Evolutionary conservation across 768 basidiomycete species (phyloP), one percentile per base, ranked within the genome.

Genomic region (Lentinula detonsa): DNA sequence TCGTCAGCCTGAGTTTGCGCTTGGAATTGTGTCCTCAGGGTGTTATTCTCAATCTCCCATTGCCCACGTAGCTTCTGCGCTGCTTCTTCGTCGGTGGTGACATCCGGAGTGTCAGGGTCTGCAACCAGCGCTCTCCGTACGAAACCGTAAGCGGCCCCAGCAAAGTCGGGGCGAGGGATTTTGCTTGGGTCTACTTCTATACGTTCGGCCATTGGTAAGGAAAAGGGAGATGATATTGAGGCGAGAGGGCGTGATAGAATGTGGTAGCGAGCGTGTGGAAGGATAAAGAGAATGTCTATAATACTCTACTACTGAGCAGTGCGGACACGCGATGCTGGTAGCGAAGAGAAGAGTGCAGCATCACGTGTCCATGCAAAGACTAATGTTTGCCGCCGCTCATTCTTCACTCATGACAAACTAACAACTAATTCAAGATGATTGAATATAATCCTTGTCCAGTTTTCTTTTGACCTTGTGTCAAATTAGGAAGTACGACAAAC

Each of bases 61-160:
- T 31, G 33, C 9, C 43, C 21, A 5, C 45, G 7, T 18, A 62
- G 55, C n/a, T 50, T 42, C 33, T 46, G 54, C 9, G 18, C 11
- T 65, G 62, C 35, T 59, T 63, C 60, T 63, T 67, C 65, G 10
- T 62, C 55, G 18, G 21, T 57, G 2, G 61, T 62, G 21, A 62
- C 31, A 31, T 57, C 43, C 1, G 55, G 31, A 4, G 39, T 21
- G 5, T 40, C n/a, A 8, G 40, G 13, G 35, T 62, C 61, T 9
- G 42, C 15, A 16, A 62, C 28, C 8, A 62, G 43, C 5, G 33
- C 28, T 8, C 13, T 39, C 5, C 45, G 31, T 5, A 39, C 16
- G 21, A 33, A 15, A n/a, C 18, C 28, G n/a, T 62, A 39, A 8
- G 15, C 3, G 16, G 28, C 21, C 13, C 34, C 18, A 13, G 33